A percentile compares a stretch with the other conserved stretches of the same genome.
Evolutionary conservation across 306 rosid species (phyloP).

Genomic region (Vicia faba): DNA sequence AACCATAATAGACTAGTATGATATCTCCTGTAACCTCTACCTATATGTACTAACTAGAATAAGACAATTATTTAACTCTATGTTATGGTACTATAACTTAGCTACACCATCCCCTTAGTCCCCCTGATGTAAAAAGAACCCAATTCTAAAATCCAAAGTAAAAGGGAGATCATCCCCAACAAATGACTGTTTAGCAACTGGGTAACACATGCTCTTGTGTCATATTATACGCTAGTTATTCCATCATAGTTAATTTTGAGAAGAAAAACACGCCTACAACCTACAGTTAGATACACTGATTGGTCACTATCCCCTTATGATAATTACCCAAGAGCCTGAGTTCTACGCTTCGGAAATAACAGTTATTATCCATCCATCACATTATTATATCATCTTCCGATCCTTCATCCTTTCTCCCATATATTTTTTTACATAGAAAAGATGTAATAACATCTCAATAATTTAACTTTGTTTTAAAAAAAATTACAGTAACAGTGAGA

Average conservation of each 20-base stretch:
- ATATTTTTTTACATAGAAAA: too few species aligned
- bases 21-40: slow-evolving; percentile 3
- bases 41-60: not conserved
- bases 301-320: not conserved
- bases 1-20: slow-evolving; percentile 5
- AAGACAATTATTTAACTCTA: not conserved
- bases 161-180: not conserved
- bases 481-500: too few species aligned
- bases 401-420: too few species aligned
- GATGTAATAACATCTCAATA: too few species aligned
- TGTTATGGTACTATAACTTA: slow-evolving; percentile 6
- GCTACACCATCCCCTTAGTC: slow-evolving; percentile 2
- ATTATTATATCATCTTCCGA: too few species aligned
- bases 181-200: slow-evolving; percentile 6
- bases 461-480: too few species aligned
- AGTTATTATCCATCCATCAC: too few species aligned
- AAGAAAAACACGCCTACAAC: not conserved
- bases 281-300: not conserved
- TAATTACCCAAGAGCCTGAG: not conserved
- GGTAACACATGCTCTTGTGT: not conserved
- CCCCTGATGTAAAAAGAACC: slow-evolving; percentile 12
- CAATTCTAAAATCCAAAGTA: not conserved
- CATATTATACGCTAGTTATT: not conserved
- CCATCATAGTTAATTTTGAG: not conserved
- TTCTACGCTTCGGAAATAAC: not conserved